Conservation (phyloP, 306 rosid species). For the Chamaecrista fasciculata region DNA sequence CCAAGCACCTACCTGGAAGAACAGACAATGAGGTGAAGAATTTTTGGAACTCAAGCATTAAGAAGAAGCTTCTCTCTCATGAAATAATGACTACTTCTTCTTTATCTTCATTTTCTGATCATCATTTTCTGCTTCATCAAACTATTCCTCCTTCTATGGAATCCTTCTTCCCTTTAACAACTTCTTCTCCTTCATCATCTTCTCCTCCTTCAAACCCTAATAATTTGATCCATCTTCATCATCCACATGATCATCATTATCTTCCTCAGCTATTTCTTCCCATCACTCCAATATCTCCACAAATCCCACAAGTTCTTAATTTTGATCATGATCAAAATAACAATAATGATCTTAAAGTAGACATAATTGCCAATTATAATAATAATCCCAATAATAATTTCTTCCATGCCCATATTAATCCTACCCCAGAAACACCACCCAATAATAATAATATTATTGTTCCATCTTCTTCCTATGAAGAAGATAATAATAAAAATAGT, state of each 20-base stretch:
- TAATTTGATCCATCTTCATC: conserved; percentile 40
- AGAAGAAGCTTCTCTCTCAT: conserved; percentile 78
- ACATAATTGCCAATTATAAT: conserved; percentile 23
- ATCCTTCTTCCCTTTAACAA: conserved; percentile 52
- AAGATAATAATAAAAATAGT: background rate
- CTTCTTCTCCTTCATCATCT: conserved; percentile 13
- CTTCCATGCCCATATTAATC: conserved; percentile 37
- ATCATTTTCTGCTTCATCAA: conserved; percentile 49
- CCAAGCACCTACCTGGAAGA: conserved; percentile 97
- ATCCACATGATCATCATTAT: conserved; percentile 29
- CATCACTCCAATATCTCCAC: conserved; percentile 46
- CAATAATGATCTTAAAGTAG: conserved; percentile 36
- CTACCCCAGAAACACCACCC: conserved; percentile 37
- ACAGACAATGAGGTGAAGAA: conserved; percentile 98
- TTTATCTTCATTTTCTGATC: conserved; percentile 51
- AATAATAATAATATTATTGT: background rate
- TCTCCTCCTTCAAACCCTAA: conserved; percentile 45
- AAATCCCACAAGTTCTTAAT: conserved; percentile 38
- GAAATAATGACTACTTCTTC: conserved; percentile 47
- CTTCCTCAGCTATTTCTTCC: conserved; percentile 50
- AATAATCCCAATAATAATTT: conserved; percentile 23
- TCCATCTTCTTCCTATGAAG: conserved; percentile 42
- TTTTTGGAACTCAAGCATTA: conserved; percentile 97
- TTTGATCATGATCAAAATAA: conserved; percentile 25
- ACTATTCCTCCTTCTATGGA: conserved; percentile 37